A percentile compares a stretch with the other conserved stretches of the same genome.
Evolutionary conservation across 2,329 filamentous ascomycete genomes (phyloP).

Genomic region (Colletotrichum paranaense): DNA sequence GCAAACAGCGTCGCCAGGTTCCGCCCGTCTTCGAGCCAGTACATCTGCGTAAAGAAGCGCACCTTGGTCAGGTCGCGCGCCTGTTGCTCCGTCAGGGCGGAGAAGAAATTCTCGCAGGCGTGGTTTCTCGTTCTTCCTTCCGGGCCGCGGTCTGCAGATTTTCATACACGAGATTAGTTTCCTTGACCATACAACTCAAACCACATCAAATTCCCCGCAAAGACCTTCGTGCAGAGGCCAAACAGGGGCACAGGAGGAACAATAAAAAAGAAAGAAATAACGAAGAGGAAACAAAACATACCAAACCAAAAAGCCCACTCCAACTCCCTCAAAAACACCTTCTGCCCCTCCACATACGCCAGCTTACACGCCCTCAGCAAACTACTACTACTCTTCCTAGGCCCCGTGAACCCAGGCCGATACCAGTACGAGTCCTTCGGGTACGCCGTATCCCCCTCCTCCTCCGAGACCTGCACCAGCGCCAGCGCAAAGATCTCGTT

Average conservation of each 20-base stretch:
- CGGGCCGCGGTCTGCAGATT: conserved; percentile 17
- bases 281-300: not conserved
- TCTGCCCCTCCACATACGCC: conserved; percentile 13
- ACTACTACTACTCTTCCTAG: conserved; percentile 47
- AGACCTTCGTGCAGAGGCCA: too few relatives aligned
- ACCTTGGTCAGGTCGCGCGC: conserved; percentile 41
- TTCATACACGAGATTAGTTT: not conserved
- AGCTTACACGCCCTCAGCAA: conserved; percentile 55
- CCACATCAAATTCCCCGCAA: too few relatives aligned
- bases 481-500: conserved; percentile 56
- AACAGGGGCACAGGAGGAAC: too few relatives aligned
- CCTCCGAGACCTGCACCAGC: conserved; percentile 49
- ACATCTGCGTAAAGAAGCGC: conserved; percentile 57
- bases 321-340: conserved; percentile 21
- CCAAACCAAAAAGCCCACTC: conserved; percentile 32
- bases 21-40: conserved; percentile 44
- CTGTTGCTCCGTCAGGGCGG: conserved; percentile 14
- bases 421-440: conserved; percentile 47
- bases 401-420: conserved; percentile 53
- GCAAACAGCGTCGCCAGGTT: conserved; percentile 42
- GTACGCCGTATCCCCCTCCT: conserved; percentile 43
- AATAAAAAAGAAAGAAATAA: too few relatives aligned
- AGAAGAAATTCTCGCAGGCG: conserved; percentile 1
- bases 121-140: not conserved
- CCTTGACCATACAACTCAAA: not conserved